phyloP scores from a whole-genome alignment of 2,329 filamentous ascomycete genomes.

The Fusarium armeniacum region DNA sequence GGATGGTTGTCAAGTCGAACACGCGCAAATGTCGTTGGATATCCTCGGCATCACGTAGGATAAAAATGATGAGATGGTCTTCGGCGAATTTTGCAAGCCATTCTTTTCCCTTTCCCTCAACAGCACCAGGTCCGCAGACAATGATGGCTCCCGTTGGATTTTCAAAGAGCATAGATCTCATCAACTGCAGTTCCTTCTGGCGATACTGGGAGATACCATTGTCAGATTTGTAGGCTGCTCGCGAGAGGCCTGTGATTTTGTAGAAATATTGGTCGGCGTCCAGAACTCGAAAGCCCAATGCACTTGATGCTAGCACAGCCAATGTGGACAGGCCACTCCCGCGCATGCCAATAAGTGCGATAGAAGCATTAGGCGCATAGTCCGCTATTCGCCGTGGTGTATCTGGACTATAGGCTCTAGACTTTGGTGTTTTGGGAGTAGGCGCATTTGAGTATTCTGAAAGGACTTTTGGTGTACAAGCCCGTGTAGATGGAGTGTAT shows the following conservation, averaged over 20 bases:
- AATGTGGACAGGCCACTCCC: constrained; percentile 20
- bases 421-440: not conserved
- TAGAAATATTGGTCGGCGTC: constrained; percentile 23
- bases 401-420: not conserved
- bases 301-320: constrained; percentile 12
- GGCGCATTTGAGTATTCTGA: not conserved
- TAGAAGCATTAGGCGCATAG: not conserved
- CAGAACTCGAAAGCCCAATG: not conserved
- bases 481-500: not conserved
- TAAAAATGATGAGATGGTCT: constrained; percentile 9
- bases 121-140: constrained; percentile 19
- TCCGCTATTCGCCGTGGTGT: rapidly evolving
- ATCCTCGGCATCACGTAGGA: constrained; percentile 8
- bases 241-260: not conserved
- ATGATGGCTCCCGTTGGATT: constrained; percentile 1
- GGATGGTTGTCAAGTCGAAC: not conserved
- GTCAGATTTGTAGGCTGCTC: not conserved
- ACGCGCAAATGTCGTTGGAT: not conserved
- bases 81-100: constrained; percentile 12
- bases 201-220: constrained; percentile 9
- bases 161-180: constrained; percentile 17
- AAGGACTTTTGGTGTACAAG: not conserved
- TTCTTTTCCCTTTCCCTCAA: constrained; percentile 12
- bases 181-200: constrained; percentile 5
- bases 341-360: constrained; percentile 15